Evolutionary conservation across 345 rosid genomes (phyloP).

Genomic region (Ailanthus altissimus): DNA sequence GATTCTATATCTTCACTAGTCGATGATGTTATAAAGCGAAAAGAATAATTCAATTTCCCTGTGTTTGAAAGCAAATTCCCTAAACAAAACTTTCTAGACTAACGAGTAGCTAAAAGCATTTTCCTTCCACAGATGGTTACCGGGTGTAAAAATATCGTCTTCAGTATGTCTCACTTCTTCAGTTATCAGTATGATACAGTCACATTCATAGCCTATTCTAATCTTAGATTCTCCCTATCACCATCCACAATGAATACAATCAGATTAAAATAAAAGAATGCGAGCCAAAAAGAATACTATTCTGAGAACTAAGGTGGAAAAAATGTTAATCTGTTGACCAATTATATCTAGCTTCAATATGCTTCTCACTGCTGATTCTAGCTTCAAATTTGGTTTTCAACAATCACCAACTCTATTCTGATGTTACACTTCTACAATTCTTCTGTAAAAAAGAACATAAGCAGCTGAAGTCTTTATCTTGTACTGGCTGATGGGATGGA

Average conservation of each 20-base stretch:
- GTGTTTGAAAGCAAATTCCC: slow-evolving; percentile 22
- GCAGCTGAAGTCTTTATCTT: slow-evolving; percentile 95
- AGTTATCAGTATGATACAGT: slow-evolving; percentile 41
- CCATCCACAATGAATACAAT: slow-evolving; percentile 14
- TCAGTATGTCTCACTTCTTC: slow-evolving; percentile 21
- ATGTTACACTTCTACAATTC: slow-evolving; percentile 51
- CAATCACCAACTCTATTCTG: slow-evolving; percentile 7
- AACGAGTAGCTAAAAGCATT: slow-evolving; percentile 1
- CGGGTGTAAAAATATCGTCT: slow-evolving; percentile 7
- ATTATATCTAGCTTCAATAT: slow-evolving; percentile 16
- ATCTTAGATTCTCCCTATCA: slow-evolving; percentile 2
- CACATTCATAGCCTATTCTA: slow-evolving; percentile 29
- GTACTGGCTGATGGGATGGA: slow-evolving; percentile 64
- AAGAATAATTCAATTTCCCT: slow-evolving; percentile 16
- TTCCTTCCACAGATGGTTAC: slow-evolving; percentile 24
- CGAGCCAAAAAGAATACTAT: slow-evolving; percentile 32
- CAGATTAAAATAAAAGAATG: slow-evolving; percentile 23
- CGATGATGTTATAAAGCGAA: slow-evolving; percentile 15
- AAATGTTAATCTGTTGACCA: slow-evolving; percentile 30
- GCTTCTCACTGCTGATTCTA: slow-evolving; percentile 17
- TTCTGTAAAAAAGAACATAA: slow-evolving; percentile 94
- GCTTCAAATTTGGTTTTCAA: slow-evolving; percentile 13
- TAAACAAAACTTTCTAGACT: slow-evolving; percentile 10
- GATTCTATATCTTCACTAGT: slow-evolving; percentile 20
- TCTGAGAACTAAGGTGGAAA: slow-evolving; percentile 26